Evolutionary conservation across 176 grass and related monocot species (phyloP).

Genomic region (Elaeis guineensis): DNA sequence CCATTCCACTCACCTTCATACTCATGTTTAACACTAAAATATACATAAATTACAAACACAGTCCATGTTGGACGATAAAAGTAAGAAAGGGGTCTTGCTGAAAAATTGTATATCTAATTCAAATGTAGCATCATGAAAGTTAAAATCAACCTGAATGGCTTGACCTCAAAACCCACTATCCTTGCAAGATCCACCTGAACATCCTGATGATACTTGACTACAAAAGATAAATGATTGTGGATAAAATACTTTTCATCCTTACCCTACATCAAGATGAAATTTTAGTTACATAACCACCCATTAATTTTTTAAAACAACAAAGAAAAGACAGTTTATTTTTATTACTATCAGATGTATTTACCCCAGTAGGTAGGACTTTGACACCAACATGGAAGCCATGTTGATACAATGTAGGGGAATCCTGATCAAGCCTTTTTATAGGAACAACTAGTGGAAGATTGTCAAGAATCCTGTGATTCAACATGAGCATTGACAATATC

Average conservation of each 20-base stretch:
- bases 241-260: constrained; percentile 87
- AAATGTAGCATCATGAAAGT: neutral
- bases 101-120: too few relatives aligned
- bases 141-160: constrained; percentile 53
- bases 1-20: constrained; percentile 58
- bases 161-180: constrained; percentile 90
- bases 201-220: constrained; percentile 80
- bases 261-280: constrained; percentile 29
- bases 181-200: constrained; percentile 46
- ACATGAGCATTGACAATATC: neutral
- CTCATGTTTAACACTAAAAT: constrained; percentile 60
- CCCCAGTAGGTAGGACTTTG: constrained; percentile 66
- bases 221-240: constrained; percentile 78
- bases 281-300: too few relatives aligned
- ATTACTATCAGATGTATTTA: constrained; percentile 24
- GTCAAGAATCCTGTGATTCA: constrained; percentile 65
- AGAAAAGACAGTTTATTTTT: too few relatives aligned
- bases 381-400: constrained; percentile 72
- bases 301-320: too few relatives aligned
- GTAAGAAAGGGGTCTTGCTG: neutral
- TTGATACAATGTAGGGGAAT: constrained; percentile 48
- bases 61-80: neutral
- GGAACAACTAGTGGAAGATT: constrained; percentile 81
- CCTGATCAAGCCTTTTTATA: constrained; percentile 48
- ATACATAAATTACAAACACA: neutral